Conservation (phyloP, 2,329 filamentous ascomycete genomes). For the Colletotrichum sp. region DNA sequence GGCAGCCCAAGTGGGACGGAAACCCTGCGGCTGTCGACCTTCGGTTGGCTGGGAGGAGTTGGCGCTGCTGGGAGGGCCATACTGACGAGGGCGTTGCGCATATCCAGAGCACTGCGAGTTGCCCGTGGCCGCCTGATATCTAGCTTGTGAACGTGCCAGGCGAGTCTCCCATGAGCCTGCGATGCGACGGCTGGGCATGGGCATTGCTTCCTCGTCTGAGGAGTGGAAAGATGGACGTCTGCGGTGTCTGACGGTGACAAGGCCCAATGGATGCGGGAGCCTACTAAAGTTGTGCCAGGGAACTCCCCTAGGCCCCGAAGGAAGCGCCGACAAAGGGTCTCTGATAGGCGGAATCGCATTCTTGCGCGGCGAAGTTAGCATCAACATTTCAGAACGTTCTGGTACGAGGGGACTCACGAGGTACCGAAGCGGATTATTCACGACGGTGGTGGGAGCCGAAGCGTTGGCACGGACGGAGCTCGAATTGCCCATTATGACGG, state of each 20-base stretch:
- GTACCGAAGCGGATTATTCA: fast-evolving
- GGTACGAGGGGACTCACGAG: background rate
- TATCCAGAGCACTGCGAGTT: background rate
- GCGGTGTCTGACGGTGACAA: background rate
- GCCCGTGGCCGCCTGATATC: background rate
- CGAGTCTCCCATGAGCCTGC: background rate
- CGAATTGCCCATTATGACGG: background rate
- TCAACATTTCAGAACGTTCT: background rate
- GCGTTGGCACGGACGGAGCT: background rate
- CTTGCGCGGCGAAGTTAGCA: background rate
- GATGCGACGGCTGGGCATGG: background rate
- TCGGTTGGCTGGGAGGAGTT: background rate
- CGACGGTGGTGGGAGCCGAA: background rate
- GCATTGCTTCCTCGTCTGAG: background rate
- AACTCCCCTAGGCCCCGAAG: background rate
- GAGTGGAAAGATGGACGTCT: background rate
- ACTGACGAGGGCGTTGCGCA: background rate
- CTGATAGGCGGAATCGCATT: background rate
- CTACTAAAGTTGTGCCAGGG: background rate
- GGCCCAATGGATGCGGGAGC: background rate
- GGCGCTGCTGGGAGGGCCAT: background rate
- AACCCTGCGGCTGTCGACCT: background rate
- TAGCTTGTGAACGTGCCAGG: background rate
- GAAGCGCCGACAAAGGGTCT: background rate
- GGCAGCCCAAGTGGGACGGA: slow-evolving; percentile 8